Evolutionary conservation across 2,329 filamentous ascomycete genomes (phyloP).

Genomic region (Scedosporium apiospermum): DNA sequence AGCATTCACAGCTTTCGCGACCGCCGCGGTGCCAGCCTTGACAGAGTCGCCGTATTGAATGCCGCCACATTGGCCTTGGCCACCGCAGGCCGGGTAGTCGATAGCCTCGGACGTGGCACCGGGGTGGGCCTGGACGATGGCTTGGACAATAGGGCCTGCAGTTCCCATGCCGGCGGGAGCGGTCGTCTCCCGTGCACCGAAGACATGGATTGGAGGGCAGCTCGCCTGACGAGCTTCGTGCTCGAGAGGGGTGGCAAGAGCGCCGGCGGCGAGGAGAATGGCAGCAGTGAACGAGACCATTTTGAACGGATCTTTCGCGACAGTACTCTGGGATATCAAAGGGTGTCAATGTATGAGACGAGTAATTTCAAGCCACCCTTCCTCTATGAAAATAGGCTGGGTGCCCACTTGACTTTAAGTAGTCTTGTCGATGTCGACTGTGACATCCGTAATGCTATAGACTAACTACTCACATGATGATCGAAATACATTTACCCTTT

Average conservation of each 20-base stretch:
- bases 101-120: slow-evolving; percentile 48
- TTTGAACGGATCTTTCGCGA: background rate
- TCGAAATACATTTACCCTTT: background rate
- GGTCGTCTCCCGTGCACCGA: slow-evolving; percentile 37
- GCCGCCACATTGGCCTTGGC: slow-evolving; percentile 38
- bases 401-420: background rate
- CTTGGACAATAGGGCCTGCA: slow-evolving; percentile 37
- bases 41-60: slow-evolving; percentile 51
- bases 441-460: background rate
- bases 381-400: background rate
- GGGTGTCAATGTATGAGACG: no score
- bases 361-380: background rate
- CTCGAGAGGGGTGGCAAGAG: slow-evolving; percentile 9
- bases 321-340: no score
- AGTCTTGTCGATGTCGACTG: background rate
- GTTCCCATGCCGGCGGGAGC: slow-evolving; percentile 43
- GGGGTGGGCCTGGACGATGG: slow-evolving; percentile 34
- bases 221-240: background rate
- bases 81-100: slow-evolving; percentile 38
- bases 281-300: slow-evolving; percentile 4
- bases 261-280: slow-evolving; percentile 12
- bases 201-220: slow-evolving; percentile 34
- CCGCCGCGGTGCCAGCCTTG: slow-evolving; percentile 45
- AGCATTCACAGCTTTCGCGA: slow-evolving; percentile 47
- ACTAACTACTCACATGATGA: background rate